Conservation (phyloP, 805 yeast genomes). For the Myxozyma vanderwaltii region DNA sequence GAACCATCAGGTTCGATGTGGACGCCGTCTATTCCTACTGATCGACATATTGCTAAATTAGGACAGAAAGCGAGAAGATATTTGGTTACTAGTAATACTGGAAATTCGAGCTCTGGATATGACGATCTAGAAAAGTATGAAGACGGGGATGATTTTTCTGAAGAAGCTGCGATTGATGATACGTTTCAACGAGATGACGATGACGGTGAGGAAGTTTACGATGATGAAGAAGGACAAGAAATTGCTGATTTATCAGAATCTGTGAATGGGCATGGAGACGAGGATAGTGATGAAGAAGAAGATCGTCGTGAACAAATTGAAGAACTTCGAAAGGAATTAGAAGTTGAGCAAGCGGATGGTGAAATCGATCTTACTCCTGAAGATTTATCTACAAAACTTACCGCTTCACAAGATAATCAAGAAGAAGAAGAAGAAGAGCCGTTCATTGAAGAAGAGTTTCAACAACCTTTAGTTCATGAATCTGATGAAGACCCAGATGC, state of each 20-base stretch:
- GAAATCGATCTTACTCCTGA: background rate
- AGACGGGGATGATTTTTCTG: background rate
- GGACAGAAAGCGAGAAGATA: background rate
- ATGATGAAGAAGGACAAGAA: conserved; percentile 7
- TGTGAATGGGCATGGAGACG: background rate
- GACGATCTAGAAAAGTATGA: background rate
- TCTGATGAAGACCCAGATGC: conserved; percentile 29
- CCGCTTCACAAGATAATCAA: background rate
- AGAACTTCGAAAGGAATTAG: conserved; percentile 9
- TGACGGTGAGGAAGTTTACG: conserved; percentile 4
- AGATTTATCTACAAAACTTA: conserved; percentile 2
- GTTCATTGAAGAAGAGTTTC: conserved; percentile 26
- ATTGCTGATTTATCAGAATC: background rate
- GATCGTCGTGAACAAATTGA: conserved; percentile 5
- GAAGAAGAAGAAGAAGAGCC: conserved; percentile 15
- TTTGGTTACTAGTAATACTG: background rate
- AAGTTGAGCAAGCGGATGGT: conserved; percentile 6
- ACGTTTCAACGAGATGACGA: background rate
- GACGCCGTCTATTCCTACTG: conserved; percentile 19
- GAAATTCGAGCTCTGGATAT: background rate
- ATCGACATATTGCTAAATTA: background rate
- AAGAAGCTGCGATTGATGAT: background rate
- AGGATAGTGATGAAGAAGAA: conserved; percentile 8
- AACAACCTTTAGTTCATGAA: conserved; percentile 24
- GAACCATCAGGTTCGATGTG: conserved; percentile 9